Base-by-base conservation (phyloP, 306 rosid genomes). In the Corylus heterophylla region DNA sequence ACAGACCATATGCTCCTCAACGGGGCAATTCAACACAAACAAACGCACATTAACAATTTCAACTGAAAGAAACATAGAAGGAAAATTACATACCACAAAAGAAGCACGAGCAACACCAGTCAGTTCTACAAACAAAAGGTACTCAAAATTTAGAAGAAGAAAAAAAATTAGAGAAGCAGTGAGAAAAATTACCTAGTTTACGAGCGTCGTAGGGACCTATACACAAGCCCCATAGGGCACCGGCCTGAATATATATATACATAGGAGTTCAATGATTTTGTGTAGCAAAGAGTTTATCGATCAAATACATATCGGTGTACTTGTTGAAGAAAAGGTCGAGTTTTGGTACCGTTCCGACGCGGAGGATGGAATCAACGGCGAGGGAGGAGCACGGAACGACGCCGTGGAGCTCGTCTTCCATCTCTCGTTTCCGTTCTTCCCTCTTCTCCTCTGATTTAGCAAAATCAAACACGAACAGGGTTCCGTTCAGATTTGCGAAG, bases 151-250 rank as follows among this genome's bases (percentile, higher is more conserved):
- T 7, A 7, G 29, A 17, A 8, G 12, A 18, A 48, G 25, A 3
- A 1, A 14, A 56, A 1, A 5, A 11, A 39, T 8, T n/a, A 29
- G 27, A 77, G 17, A 11, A 48, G 12, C 0, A 37, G 12, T 2
- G 31, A 6, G 55, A 37, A 22, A 61, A 63, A 71, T 42, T 44
- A 90, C 99, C 94, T 44, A 81, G 83, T 67, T 73, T 77, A 80
- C 86, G 87, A 84, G 99, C 93, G 4, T 95, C 88, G 76, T 84
- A 87, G 44, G 99, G 99, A 77, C 87, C 93, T 69, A 77, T 11
- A 82, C 98, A 93, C 54, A 91, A 59, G 8, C 98, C 99, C 97
- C 98, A 95, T 50, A 95, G 82, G 25, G 89, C 94, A 80, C 97
- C 96, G 1, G 97, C 98, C 99, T 95, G 94, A 90, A 82, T 63